phyloP scores from a whole-genome alignment of 305 asterid genomes.

The Fraxinus velutina region DNA sequence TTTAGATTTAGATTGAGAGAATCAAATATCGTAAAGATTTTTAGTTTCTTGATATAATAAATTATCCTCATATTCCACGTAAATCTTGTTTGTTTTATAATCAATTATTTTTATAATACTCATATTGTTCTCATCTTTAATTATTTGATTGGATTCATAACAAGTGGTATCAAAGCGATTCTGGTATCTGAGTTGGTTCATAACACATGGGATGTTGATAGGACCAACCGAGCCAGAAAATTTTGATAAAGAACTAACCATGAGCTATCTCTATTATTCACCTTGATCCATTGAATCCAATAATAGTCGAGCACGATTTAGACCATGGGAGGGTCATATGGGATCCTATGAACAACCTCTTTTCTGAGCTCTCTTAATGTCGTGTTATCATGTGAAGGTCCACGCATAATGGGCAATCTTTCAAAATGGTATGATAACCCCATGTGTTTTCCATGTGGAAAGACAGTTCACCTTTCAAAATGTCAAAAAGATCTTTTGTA shows the following conservation, averaged over 20 bases:
- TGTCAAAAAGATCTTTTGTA: neutral
- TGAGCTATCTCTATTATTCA: neutral
- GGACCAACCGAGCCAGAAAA: constrained; percentile 49
- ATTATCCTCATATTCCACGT: no score
- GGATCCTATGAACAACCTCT: neutral
- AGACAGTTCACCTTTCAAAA: neutral
- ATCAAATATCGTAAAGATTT: no score
- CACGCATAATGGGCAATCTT: neutral
- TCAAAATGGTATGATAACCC: neutral
- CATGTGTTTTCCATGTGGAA: neutral
- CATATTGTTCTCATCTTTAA: no score
- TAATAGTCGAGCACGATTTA: neutral
- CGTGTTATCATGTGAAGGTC: neutral
- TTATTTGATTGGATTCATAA: constrained; percentile 29
- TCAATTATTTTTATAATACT: no score
- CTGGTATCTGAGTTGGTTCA: no score
- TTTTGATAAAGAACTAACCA: constrained; percentile 49
- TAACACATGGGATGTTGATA: constrained; percentile 29
- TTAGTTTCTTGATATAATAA: no score
- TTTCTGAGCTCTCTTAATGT: neutral
- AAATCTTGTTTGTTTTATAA: no score
- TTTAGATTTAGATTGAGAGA: no score
- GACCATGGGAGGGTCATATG: neutral
- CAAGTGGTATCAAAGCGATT: no score
- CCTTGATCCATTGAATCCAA: neutral